These are phyloP conservation scores for Lanmaoa rubissima DNA, from an alignment of 768 basidiomycete genomes.

Conservation along the genomic window DNA sequence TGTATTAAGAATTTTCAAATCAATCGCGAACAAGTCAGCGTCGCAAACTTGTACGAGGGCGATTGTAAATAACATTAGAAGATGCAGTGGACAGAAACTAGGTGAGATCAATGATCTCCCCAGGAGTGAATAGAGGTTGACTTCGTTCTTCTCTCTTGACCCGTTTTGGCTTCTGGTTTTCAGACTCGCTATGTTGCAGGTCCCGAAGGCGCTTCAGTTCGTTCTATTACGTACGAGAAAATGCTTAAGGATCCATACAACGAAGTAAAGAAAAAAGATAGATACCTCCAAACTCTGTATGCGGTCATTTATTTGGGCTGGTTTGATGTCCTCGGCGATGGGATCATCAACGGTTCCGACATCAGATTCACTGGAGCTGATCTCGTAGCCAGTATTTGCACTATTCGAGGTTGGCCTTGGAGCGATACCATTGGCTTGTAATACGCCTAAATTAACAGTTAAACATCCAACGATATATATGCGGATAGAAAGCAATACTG, in stretches of 20 bases:
- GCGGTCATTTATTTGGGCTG: not conserved
- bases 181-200: not conserved
- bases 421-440: conserved; percentile 22
- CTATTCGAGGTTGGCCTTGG: not conserved
- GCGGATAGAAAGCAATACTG: not conserved
- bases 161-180: conserved; percentile 15
- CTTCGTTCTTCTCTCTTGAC: conserved; percentile 13
- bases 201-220: conserved; percentile 17
- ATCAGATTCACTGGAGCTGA: not conserved
- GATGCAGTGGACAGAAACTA: not conserved
- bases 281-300: conserved; percentile 12
- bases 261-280: not conserved
- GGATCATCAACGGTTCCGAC: not conserved
- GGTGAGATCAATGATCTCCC: conserved; percentile 20
- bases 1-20: not conserved
- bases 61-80: no score
- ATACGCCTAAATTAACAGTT: conserved; percentile 7
- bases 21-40: not conserved
- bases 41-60: not conserved
- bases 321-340: not conserved
- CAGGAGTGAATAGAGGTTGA: not conserved
- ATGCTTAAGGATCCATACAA: not conserved
- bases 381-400: not conserved
- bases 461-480: not conserved
- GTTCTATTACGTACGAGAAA: not conserved